phyloP scores from a whole-genome alignment of 202 grass and related monocot genomes.

The Bolboschoenoplectus hybrid region DNA sequence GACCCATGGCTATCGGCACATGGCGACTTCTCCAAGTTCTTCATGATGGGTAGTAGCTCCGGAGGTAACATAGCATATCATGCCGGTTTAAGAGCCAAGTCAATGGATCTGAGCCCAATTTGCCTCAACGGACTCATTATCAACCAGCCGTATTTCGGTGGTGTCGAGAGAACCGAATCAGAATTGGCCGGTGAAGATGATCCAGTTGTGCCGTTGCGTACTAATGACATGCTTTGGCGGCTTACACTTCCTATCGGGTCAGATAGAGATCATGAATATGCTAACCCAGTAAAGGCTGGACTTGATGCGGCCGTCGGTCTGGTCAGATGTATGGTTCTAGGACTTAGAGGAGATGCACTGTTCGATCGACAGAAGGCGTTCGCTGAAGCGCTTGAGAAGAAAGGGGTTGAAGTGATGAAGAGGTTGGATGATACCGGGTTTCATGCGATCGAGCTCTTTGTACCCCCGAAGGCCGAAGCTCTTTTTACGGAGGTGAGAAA shows the following conservation, averaged over 20 bases:
- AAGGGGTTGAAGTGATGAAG: conserved; percentile 49
- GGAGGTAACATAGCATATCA: conserved; percentile 72
- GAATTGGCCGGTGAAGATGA: conserved; percentile 57
- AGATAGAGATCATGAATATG: conserved; percentile 68
- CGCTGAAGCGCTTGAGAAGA: conserved; percentile 39
- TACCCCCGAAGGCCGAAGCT: conserved; percentile 41
- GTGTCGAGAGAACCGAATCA: conserved; percentile 56
- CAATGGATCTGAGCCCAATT: conserved; percentile 35
- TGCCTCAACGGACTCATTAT: conserved; percentile 48
- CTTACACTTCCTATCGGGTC: conserved; percentile 60
- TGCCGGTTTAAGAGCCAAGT: conserved; percentile 42
- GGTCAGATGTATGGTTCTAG: conserved; percentile 53
- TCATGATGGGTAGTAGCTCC: conserved; percentile 77
- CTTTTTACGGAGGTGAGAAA: conserved; percentile 49
- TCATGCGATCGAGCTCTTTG: conserved; percentile 71
- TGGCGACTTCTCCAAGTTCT: conserved; percentile 59
- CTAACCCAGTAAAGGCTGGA: conserved; percentile 49
- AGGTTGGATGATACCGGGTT: conserved; percentile 40
- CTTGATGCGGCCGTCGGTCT: conserved; percentile 29
- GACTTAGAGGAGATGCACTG: conserved; percentile 57
- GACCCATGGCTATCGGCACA: conserved; percentile 53
- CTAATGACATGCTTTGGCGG: conserved; percentile 69
- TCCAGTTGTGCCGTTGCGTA: conserved; percentile 50
- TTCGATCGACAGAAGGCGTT: conserved; percentile 62
- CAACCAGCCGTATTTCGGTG: conserved; percentile 80